phyloP scores from a whole-genome alignment of 805 yeast genomes.

The Metschnikowia koreensis region DNA sequence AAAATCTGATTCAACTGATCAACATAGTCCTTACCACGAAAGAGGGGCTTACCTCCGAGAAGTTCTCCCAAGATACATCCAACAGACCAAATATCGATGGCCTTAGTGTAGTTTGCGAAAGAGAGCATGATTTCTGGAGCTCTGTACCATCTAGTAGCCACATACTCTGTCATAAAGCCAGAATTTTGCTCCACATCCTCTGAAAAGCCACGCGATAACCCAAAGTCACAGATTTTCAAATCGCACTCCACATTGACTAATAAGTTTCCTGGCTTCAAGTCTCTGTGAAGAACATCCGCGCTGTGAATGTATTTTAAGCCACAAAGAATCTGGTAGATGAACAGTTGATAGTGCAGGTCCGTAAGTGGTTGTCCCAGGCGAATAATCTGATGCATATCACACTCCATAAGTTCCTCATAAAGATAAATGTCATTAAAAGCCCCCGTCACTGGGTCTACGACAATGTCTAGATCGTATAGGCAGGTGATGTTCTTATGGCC shows the following conservation, averaged over 20 bases:
- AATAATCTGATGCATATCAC: conserved; percentile 97
- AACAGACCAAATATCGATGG: conserved; percentile 97
- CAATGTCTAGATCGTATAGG: conserved; percentile 89
- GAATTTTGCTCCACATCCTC: conserved; percentile 79
- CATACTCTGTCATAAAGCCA: conserved; percentile 96
- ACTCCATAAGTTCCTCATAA: conserved; percentile 96
- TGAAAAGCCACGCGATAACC: conserved; percentile 89
- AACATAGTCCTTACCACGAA: conserved; percentile 94
- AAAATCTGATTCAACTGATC: conserved; percentile 90
- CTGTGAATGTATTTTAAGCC: conserved; percentile 88
- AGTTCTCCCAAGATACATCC: conserved; percentile 96
- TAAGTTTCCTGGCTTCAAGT: conserved; percentile 89
- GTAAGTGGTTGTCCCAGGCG: conserved; percentile 90
- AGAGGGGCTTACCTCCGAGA: conserved; percentile 85
- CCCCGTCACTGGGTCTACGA: conserved; percentile 58
- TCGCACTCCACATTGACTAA: conserved; percentile 96
- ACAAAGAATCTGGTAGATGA: conserved; percentile 86
- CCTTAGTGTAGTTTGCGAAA: conserved; percentile 91
- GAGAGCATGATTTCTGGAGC: conserved; percentile 98
- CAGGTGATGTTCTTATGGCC: conserved; percentile 97
- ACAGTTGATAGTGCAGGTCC: conserved; percentile 92
- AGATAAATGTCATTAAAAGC: conserved; percentile 88
- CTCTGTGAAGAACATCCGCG: conserved; percentile 91
- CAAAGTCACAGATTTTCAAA: conserved; percentile 93
- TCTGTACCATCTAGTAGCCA: conserved; percentile 97